Percentiles rank a stretch among this genome's conserved stretches.
Conservation (phyloP, 2,329 filamentous ascomycete species). For the Rhinocladiella mackenziei region DNA sequence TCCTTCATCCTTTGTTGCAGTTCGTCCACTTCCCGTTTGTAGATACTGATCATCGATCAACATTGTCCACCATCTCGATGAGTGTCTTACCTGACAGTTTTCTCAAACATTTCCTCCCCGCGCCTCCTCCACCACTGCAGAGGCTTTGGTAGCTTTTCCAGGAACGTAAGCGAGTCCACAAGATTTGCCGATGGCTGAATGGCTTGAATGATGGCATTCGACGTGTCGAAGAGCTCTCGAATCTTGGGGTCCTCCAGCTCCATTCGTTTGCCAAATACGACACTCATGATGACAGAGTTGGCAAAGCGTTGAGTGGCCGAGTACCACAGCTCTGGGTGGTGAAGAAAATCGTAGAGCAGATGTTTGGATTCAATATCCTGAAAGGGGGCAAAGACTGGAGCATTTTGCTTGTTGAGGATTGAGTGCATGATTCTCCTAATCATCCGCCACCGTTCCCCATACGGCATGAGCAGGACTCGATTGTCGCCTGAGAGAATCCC, state of each 20-base stretch:
- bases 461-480: constrained; percentile 47
- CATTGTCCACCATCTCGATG: constrained; percentile 24
- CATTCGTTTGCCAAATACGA: constrained; percentile 51
- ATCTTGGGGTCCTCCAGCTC: constrained; percentile 30
- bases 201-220: constrained; percentile 36
- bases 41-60: constrained; percentile 24
- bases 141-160: constrained; percentile 43
- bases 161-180: constrained; percentile 46
- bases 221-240: constrained; percentile 36
- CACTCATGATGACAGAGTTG: constrained; percentile 38
- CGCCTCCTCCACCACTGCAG: constrained; percentile 45
- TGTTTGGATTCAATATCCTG: constrained; percentile 26
- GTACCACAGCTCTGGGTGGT: constrained; percentile 35
- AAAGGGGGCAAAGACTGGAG: constrained; percentile 23
- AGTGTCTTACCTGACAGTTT: constrained; percentile 21
- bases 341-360: constrained; percentile 22
- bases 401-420: constrained; percentile 27
- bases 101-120: constrained; percentile 39
- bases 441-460: constrained; percentile 27
- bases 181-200: constrained; percentile 40
- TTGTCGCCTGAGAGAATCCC: constrained; percentile 36
- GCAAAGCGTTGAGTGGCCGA: constrained; percentile 42
- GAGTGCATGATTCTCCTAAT: constrained; percentile 27
- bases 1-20: constrained; percentile 25
- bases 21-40: constrained; percentile 30